These are phyloP conservation scores for Daldinia childiae DNA, from an alignment of 495 filamentous ascomycete species.

Conservation along the genomic window DNA sequence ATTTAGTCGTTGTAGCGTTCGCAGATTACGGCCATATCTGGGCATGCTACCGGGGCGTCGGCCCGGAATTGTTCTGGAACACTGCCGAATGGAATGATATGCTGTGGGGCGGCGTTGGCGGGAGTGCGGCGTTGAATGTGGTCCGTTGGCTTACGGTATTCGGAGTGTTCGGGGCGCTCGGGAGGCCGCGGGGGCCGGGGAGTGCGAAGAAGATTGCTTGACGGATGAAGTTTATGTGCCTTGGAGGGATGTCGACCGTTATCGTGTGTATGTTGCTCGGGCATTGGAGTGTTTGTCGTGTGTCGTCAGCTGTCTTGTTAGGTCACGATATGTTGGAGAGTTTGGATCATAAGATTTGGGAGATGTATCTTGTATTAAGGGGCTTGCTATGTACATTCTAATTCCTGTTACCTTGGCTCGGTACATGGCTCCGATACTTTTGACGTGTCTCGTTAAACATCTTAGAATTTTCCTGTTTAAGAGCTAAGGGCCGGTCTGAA, in stretches of 20 bases:
- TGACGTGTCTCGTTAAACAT: too few species aligned
- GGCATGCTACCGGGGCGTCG: conserved; percentile 63
- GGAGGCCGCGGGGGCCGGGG: conserved; percentile 56
- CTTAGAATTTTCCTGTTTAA: too few species aligned
- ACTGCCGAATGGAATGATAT: conserved; percentile 63
- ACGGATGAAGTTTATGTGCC: not conserved
- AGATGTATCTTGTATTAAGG: too few species aligned
- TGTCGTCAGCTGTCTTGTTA: not conserved
- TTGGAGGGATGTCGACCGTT: not conserved
- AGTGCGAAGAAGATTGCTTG: not conserved
- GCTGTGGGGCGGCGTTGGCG: conserved; percentile 67
- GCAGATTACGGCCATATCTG: conserved; percentile 73
- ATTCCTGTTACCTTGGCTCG: too few species aligned
- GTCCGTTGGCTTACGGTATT: conserved; percentile 60
- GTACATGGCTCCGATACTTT: too few species aligned
- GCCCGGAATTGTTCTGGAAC: conserved; percentile 57
- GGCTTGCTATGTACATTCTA: too few species aligned
- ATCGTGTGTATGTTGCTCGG: not conserved
- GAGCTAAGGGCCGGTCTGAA: too few species aligned
- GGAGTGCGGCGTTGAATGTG: conserved; percentile 61
- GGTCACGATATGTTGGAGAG: not conserved
- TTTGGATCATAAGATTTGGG: not conserved
- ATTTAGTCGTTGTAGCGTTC: conserved; percentile 62
- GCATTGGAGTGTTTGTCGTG: not conserved
- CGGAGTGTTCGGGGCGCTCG: conserved; percentile 61